Evolutionary conservation across 805 yeast genomes (phyloP), one percentile per base, ranked within the genome.

Genomic region (Starmerella bombi): DNA sequence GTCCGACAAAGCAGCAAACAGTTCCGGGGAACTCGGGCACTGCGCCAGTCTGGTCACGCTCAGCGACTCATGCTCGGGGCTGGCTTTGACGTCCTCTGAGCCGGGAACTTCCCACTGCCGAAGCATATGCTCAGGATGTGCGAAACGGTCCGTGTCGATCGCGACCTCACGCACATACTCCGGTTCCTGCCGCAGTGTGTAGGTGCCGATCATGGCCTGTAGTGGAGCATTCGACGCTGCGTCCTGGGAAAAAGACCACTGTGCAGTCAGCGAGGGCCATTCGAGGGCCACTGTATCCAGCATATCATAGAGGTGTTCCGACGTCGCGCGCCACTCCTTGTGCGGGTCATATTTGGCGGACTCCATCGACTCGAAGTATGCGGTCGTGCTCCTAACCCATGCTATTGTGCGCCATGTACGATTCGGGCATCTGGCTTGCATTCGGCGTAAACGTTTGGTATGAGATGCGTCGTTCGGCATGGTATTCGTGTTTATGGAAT

Each of bases 181-280:
- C 27, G 37, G 35, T 29, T 46, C 54, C 19, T 33, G 28, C 31
- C 42, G 43, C 17, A 27, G 17, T 17, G 49, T 34, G 39, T 35
- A 50, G 18, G 53, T 46, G n/a, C 48, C 46, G 16, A 44, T 46
- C 30, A 50, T 16, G 25, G 49, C 52, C 33, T 27, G 25, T n/a
- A n/a, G n/a, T n/a, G n/a, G n/a, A n/a, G n/a, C n/a, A n/a, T n/a
- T n/a, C 37, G 21, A 17, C 23, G 37, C 43, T 14, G n/a, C 28
- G 9, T 19, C n/a, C 37, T 46, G 43, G 22, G 33, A 30, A 25
- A 27, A 29, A 5, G 14, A n/a, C 50, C 50, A 46, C 34, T 48
- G 42, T 18, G 41, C 34, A 8, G 50, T 40, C 33, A 48, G 35
- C 14, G 43, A 28, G 17, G 51, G 45, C 51, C 51, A 48, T 20